A percentile compares a stretch with the other conserved stretches of the same genome.
These are phyloP conservation scores for Leucocoprinus leucothites DNA, from an alignment of 768 basidiomycete genomes.

Conservation along the genomic window DNA sequence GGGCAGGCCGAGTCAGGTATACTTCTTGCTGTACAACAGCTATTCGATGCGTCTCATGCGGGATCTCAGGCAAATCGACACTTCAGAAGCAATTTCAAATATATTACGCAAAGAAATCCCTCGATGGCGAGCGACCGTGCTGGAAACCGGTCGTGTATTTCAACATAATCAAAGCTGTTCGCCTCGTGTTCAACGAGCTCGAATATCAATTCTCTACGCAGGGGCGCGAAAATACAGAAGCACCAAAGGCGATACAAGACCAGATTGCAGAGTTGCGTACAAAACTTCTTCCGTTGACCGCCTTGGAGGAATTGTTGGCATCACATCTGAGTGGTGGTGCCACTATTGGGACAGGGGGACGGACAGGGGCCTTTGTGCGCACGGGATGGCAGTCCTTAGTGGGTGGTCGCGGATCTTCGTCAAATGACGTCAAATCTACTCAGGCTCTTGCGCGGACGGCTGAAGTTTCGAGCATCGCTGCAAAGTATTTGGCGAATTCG, in stretches of 20 bases:
- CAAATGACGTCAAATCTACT: conserved; percentile 20
- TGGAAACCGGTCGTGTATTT: conserved; percentile 83
- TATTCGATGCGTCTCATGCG: not conserved
- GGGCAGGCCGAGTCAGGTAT: conserved; percentile 72
- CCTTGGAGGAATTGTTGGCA: conserved; percentile 65
- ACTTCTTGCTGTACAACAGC: not conserved
- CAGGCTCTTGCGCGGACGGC: conserved; percentile 20
- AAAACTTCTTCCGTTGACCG: conserved; percentile 59
- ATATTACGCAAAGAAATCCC: conserved; percentile 66
- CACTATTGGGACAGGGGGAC: conserved; percentile 50
- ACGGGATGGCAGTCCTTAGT: conserved; percentile 67
- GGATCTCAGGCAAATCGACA: conserved; percentile 64
- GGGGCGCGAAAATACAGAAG: conserved; percentile 4
- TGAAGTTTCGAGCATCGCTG: conserved; percentile 50
- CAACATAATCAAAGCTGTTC: conserved; percentile 79
- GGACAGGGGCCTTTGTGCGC: conserved; percentile 63
- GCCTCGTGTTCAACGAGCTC: conserved; percentile 70
- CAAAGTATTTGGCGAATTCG: conserved; percentile 46
- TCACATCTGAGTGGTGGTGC: conserved; percentile 67
- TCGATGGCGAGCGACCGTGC: conserved; percentile 67
- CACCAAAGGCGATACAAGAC: conserved; percentile 21
- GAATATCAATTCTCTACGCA: conserved; percentile 48
- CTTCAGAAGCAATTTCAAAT: conserved; percentile 84
- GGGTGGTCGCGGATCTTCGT: conserved; percentile 13
- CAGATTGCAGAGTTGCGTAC: conserved; percentile 53